phyloP scores from a whole-genome alignment of 208 protist genomes.

The Perkinsela sp. region DNA sequence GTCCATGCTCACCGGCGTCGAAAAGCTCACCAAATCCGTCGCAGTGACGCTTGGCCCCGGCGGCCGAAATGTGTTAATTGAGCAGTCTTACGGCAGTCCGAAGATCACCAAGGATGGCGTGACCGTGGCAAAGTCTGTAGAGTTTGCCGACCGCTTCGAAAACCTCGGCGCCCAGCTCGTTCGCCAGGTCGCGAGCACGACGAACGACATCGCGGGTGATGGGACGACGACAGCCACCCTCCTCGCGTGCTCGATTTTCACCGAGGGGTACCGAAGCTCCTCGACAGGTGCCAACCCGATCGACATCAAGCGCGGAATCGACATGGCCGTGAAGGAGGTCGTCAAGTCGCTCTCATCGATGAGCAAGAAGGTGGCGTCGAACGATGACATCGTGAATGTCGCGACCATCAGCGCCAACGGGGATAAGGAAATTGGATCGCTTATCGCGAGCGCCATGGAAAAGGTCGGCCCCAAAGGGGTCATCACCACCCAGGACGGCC shows the following conservation, averaged over 20 bases:
- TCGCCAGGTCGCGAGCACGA: conserved; percentile 80
- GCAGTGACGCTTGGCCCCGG: conserved; percentile 90
- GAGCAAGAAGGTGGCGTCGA: conserved; percentile 69
- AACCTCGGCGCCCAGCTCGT: conserved; percentile 95
- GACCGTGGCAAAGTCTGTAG: conserved; percentile 92
- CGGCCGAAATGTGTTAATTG: conserved; percentile 93
- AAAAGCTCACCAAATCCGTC: conserved; percentile 79
- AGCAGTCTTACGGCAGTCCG: conserved; percentile 83
- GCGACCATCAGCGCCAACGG: conserved; percentile 98
- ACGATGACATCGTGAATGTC: conserved; percentile 83
- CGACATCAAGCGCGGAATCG: conserved; percentile 93
- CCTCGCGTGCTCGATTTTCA: conserved; percentile 86
- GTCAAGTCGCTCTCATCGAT: conserved; percentile 51
- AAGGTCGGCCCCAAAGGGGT: conserved; percentile 94
- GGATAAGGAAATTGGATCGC: conserved; percentile 81
- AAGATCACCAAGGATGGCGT: conserved; percentile 99
- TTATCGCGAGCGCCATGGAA: conserved; percentile 94
- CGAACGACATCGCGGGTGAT: conserved; percentile 89
- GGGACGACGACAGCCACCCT: conserved; percentile 98
- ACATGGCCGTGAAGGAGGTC: conserved; percentile 69
- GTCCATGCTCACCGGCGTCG: conserved; percentile 75
- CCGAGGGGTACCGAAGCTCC: conserved; percentile 83
- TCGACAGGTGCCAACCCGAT: conserved; percentile 94
- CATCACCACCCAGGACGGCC: conserved; percentile 95
- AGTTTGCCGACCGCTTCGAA: conserved; percentile 84